Base-by-base conservation (phyloP, 1,284 basidiomycete species). In the Inonotus hispidus region DNA sequence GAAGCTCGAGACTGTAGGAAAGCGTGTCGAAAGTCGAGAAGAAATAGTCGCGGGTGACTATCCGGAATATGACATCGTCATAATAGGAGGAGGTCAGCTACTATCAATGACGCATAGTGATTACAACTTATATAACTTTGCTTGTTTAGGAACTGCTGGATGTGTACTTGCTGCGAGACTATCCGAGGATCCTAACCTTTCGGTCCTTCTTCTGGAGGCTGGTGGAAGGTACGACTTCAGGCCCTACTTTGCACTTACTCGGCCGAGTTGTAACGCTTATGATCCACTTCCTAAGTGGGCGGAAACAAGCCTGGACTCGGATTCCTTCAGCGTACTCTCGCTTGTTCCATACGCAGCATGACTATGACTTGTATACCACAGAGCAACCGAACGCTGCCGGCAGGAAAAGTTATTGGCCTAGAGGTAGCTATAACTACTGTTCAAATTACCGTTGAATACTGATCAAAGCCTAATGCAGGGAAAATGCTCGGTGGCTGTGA, bases 161-260 rank as follows among this genome's bases (percentile, higher is more conserved):
- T 69, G 76, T 25, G 76, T 76, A 0, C 69, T 80, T 1, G 78
- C 78, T 5, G 67, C 67, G 37, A 68, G 78, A 3, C 68, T 80
- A 27, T 67, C 73, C 0, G 75, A 76, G 53, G 74, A 79, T 60
- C 62, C 71, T 0, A 61, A 63, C 25, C 67, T 68, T 49, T 71
- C 70, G 5, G 67, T 68, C 3, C 56, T 68, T 7, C 43, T 68
- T 14, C 47, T 68, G 25, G 67, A 68, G 58, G 67, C 66, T 8
- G 67, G 67, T 8, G 56, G 60, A 56, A 59, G 63, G 66, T 59
- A 7, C 23, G 59, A 45, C 38, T 49, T 23, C 29, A 21, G 1
- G 5, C 1, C 14, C 19, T 6, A 16, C 14, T 2, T 43, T 43
- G 8, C 13, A 21, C n/a, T 16, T 21, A 43, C 16, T n/a, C 16